Evolutionary conservation across 2,329 filamentous ascomycete species (phyloP).

Genomic region (Drechslerella dactyloides): DNA sequence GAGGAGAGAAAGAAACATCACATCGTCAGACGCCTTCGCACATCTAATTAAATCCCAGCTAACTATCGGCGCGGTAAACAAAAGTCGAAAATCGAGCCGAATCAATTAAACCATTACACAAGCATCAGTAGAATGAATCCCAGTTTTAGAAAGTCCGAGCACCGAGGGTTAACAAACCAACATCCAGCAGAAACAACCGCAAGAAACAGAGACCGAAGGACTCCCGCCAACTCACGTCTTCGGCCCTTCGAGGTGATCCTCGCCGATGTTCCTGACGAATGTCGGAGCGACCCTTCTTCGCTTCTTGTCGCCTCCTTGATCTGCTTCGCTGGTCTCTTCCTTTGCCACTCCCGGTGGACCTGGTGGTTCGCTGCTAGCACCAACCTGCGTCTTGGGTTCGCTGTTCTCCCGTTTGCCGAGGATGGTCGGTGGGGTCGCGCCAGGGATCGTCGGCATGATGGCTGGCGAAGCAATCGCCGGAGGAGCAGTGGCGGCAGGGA

Average conservation of each 20-base stretch:
- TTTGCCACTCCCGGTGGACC: constrained; percentile 63
- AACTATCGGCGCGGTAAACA: not conserved
- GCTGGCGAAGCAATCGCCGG: constrained; percentile 72
- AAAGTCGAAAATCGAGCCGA: constrained; percentile 1
- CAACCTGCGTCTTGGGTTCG: not conserved
- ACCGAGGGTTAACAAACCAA: constrained; percentile 9
- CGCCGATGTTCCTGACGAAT: constrained; percentile 59
- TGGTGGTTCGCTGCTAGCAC: constrained; percentile 53
- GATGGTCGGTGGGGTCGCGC: constrained; percentile 62
- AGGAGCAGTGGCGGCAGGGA: constrained; percentile 60
- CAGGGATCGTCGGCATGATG: constrained; percentile 55
- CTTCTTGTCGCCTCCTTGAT: constrained; percentile 66
- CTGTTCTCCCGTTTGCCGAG: constrained; percentile 62
- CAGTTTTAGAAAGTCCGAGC: constrained; percentile 11
- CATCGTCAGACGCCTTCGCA: constrained; percentile 3
- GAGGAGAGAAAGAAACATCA: constrained; percentile 12
- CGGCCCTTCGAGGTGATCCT: constrained; percentile 30
- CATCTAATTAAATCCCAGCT: not conserved
- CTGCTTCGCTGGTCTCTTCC: constrained; percentile 65
- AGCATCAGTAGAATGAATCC: not conserved
- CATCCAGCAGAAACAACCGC: constrained; percentile 4
- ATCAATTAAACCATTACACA: not conserved
- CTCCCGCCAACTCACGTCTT: constrained; percentile 4
- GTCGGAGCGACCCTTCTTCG: constrained; percentile 75
- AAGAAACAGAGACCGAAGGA: not conserved